A percentile compares a stretch with the other conserved stretches of the same genome.
Conservation (phyloP, 2,329 filamentous ascomycete species). For the Fusarium sp. region DNA sequence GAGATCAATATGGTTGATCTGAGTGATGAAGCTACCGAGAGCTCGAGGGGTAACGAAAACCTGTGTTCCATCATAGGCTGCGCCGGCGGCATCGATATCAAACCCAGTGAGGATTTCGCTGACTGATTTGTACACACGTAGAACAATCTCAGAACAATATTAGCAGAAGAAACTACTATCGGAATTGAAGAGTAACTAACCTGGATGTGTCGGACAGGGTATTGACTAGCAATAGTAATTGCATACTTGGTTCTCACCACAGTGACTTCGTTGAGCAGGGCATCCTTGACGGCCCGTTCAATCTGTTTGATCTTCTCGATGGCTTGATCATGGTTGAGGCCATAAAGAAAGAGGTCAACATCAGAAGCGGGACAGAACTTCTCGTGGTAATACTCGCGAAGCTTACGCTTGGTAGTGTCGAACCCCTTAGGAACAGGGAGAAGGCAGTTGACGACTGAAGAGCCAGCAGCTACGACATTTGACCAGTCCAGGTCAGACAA, state of each 20-base stretch:
- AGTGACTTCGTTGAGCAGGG: conserved; percentile 83
- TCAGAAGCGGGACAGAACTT: conserved; percentile 85
- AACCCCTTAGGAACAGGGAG: conserved; percentile 75
- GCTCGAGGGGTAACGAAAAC: conserved; percentile 84
- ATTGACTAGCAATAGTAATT: conserved; percentile 85
- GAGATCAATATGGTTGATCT: conserved; percentile 83
- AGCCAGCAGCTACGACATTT: conserved; percentile 85
- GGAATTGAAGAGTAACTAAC: conserved; percentile 44
- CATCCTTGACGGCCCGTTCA: conserved; percentile 78
- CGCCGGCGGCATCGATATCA: conserved; percentile 86
- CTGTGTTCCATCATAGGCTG: conserved; percentile 82
- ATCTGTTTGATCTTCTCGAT: conserved; percentile 87
- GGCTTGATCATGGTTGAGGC: conserved; percentile 79
- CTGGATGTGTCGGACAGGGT: conserved; percentile 83
- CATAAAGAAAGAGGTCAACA: conserved; percentile 88
- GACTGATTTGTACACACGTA: conserved; percentile 85
- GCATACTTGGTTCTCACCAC: conserved; percentile 88
- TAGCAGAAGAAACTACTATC: neutral
- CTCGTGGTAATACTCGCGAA: conserved; percentile 83
- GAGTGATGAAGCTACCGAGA: conserved; percentile 81
- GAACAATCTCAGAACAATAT: conserved; percentile 70
- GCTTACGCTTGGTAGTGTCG: conserved; percentile 69
- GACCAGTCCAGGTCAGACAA: conserved; percentile 81
- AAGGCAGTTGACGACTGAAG: conserved; percentile 81
- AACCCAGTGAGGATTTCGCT: conserved; percentile 89